These are phyloP conservation scores for Cryptosporidium baileyi DNA, from an alignment of 169 alveolate species.

Conservation along the genomic window DNA sequence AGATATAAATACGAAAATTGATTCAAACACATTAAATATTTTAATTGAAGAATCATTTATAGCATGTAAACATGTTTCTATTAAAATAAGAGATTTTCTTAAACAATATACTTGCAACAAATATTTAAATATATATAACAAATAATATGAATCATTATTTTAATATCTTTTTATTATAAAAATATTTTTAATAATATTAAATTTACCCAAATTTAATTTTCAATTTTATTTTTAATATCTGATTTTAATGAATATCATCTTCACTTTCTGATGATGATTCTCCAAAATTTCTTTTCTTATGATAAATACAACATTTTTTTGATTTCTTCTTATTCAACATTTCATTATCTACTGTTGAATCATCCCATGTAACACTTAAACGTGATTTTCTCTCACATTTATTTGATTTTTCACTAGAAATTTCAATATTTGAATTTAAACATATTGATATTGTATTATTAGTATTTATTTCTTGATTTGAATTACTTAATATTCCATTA, in stretches of 20 bases:
- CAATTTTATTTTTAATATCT: too few relatives aligned
- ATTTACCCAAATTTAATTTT: too few relatives aligned
- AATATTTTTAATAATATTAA: too few relatives aligned
- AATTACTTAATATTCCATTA: neutral
- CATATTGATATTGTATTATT: neutral
- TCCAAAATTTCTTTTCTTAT: conserved; percentile 57
- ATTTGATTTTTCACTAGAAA: neutral
- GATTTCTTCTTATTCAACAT: conserved; percentile 61
- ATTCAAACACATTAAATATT: neutral
- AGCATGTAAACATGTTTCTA: conserved; percentile 28
- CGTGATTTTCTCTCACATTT: neutral
- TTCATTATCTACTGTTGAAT: conserved; percentile 65
- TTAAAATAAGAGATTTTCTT: conserved; percentile 10
- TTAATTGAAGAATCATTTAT: conserved; percentile 1
- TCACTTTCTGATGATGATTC: conserved; percentile 66
- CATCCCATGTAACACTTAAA: conserved; percentile 39
- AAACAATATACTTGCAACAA: conserved; percentile 12
- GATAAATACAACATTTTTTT: conserved; percentile 70
- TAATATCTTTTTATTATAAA: too few relatives aligned
- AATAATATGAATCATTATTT: too few relatives aligned
- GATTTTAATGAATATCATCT: too few relatives aligned
- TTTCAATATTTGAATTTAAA: neutral
- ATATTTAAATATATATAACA: neutral
- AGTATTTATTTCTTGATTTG: neutral
- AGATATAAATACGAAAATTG: conserved; percentile 33